Evolutionary conservation across 2,329 filamentous ascomycete species (phyloP), one percentile per base, ranked within the genome.

Genomic region (Drechslerella stenobrocha): DNA sequence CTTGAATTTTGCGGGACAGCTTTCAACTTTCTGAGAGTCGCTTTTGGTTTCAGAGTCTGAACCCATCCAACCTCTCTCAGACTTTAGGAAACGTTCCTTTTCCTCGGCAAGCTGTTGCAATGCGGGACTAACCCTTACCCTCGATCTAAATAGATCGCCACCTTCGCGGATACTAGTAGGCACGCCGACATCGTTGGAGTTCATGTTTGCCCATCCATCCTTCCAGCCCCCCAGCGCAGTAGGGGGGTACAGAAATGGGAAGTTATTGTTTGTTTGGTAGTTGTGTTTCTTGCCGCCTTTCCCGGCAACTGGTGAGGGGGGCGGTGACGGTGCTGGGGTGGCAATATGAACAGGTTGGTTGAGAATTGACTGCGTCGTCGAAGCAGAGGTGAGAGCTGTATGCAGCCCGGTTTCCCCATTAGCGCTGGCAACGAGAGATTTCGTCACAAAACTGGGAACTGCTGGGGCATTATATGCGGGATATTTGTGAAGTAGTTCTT

Each of bases 251-350:
- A 98, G 85, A 74, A 98, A 97, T 0, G 93, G 93, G 71, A 98
- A 97, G 75, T 96, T 93, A 73, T 98, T 93, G 74, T 98, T 98
- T 0, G 93, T 98, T 76, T 98, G 93, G 74, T 98, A 98, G 72
- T 97, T 98, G 74, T 98, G 93, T 75, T 98, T 98, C 80, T 98
- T 98, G 0, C 88, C 91, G 52, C 90, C 84, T 2, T 84, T 82
- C 0, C 83, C 91, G 30, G 87, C 87, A 7, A 80, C 82, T 0
- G 93, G 93, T 0, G 92, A 96, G 0, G 93, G 93, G 0, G 93
- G 93, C 22, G 93, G 93, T 0, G 93, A 98, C 1, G 93, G 93
- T 0, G 91, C 92, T 0, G 93, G 93, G 0, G 93, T 98, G n/a
- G 93, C 93, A 72, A 98, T 98, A 76, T 98, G 93, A 3, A 98